Evolutionary conservation across 345 rosid species (phyloP).

Genomic region (Eutrema japonicum): DNA sequence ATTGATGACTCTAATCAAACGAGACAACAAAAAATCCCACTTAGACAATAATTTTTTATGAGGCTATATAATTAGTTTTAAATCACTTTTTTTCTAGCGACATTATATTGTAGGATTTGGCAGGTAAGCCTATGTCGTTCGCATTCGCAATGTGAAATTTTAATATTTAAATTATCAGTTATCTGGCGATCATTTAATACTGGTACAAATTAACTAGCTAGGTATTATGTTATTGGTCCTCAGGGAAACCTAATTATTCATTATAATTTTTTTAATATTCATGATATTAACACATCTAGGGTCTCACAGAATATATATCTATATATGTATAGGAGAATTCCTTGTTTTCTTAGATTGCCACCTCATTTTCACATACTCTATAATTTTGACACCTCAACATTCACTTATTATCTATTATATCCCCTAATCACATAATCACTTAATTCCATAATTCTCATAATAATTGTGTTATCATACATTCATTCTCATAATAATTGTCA

Average conservation of each 20-base stretch:
- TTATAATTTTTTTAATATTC: background rate
- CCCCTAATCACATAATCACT: no score
- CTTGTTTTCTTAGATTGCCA: no score
- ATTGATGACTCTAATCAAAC: conserved; percentile 42
- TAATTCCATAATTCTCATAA: no score
- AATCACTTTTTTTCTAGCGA: background rate
- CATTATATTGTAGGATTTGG: conserved; percentile 22
- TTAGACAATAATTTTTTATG: conserved; percentile 11
- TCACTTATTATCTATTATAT: no score
- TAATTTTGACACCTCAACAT: no score
- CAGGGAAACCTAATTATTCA: background rate
- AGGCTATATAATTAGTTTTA: background rate
- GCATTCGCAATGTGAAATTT: background rate
- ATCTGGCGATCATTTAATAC: background rate
- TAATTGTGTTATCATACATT: no score
- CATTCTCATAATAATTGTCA: no score
- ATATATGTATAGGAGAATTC: no score
- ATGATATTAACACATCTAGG: background rate
- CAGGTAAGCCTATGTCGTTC: conserved; percentile 17
- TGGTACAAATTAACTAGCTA: background rate
- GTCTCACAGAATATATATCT: background rate
- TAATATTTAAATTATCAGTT: background rate
- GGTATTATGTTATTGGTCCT: background rate
- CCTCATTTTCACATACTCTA: no score
- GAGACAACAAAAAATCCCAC: conserved; percentile 43